These are phyloP conservation scores for Syncephalastrum monosporum DNA, from an alignment of 371 early-diverging fungal genomes.

Conservation along the genomic window DNA sequence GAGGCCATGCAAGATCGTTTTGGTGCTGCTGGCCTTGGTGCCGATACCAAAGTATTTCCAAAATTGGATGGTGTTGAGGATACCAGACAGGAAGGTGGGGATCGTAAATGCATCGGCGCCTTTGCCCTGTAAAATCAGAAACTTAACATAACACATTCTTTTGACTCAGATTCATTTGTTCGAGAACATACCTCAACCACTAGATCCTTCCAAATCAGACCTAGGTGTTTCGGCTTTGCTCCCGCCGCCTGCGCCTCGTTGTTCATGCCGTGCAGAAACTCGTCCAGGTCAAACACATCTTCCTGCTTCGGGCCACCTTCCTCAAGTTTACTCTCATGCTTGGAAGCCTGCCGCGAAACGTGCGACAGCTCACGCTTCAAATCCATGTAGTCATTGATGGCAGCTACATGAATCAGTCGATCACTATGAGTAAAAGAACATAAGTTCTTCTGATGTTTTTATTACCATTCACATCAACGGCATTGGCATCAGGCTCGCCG, in stretches of 20 bases:
- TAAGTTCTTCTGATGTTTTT: background rate
- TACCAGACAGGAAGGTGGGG: conserved; percentile 13
- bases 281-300: conserved; percentile 17
- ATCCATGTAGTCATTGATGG: conserved; percentile 28
- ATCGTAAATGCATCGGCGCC: conserved; percentile 25
- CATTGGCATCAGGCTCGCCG: conserved; percentile 46
- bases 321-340: conserved; percentile 7
- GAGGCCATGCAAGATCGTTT: conserved; percentile 27
- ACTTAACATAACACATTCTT: no score
- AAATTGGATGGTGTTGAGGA: conserved; percentile 2
- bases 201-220: conserved; percentile 34
- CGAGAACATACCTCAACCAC: conserved; percentile 25
- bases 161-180: no score
- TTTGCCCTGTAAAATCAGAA: conserved; percentile 8
- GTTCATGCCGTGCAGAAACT: conserved; percentile 14
- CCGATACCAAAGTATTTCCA: conserved; percentile 16
- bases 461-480: conserved; percentile 42
- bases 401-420: conserved; percentile 16
- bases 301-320: conserved; percentile 13
- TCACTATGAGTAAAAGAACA: conserved; percentile 2
- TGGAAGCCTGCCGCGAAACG: conserved; percentile 19
- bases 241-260: conserved; percentile 15
- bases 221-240: conserved; percentile 27
- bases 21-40: background rate
- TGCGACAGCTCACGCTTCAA: conserved; percentile 29